These are phyloP conservation scores for Rhodosporidiobolus odoratus DNA, from an alignment of 768 basidiomycete species.

Conservation along the genomic window DNA sequence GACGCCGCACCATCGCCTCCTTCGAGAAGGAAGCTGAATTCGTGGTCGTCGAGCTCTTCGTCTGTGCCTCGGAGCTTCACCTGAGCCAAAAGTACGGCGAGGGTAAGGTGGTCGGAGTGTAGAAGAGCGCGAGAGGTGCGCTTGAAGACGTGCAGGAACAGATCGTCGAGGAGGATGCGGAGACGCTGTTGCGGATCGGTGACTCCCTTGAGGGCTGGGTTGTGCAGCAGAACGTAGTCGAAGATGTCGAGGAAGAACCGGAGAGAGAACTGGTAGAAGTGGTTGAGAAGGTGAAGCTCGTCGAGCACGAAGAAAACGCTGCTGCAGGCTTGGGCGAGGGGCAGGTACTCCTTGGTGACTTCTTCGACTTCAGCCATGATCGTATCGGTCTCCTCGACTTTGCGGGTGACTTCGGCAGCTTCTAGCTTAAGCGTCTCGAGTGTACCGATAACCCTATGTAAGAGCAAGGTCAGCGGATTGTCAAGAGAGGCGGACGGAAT, in stretches of 20 bases:
- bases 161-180: constrained; percentile 72
- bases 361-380: constrained; percentile 95
- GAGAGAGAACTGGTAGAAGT: constrained; percentile 98
- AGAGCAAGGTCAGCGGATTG: neutral
- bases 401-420: constrained; percentile 89
- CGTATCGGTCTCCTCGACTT: constrained; percentile 92
- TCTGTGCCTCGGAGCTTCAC: constrained; percentile 48
- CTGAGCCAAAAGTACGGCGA: constrained; percentile 83
- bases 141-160: constrained; percentile 82
- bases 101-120: constrained; percentile 81
- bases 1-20: constrained; percentile 60
- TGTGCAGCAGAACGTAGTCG: constrained; percentile 84
- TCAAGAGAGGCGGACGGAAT: no score
- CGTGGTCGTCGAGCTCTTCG: constrained; percentile 27
- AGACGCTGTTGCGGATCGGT: constrained; percentile 68
- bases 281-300: constrained; percentile 85
- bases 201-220: constrained; percentile 77
- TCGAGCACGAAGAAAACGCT: constrained; percentile 95
- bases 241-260: constrained; percentile 98
- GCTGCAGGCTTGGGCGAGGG: constrained; percentile 91
- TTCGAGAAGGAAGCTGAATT: constrained; percentile 76
- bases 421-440: constrained; percentile 92
- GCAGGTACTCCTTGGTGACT: constrained; percentile 89
- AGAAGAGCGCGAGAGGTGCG: constrained; percentile 85
- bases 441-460: constrained; percentile 70